Conservation (phyloP, 2,329 filamentous ascomycete species). For the Diaporthe capsici region DNA sequence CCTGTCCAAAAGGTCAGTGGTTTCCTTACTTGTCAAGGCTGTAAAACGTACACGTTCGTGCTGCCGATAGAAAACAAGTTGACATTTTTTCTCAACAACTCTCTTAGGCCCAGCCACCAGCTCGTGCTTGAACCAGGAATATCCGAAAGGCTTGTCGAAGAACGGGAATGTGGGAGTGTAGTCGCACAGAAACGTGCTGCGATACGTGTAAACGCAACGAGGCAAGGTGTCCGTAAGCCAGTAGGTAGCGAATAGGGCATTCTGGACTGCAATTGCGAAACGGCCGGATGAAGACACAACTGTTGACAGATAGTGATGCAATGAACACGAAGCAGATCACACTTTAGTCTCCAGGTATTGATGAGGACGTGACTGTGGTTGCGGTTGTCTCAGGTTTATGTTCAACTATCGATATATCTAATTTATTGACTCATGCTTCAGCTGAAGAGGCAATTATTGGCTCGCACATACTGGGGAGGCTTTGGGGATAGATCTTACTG, state of each 20-base stretch:
- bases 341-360: too few species aligned
- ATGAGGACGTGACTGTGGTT: too few species aligned
- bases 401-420: too few species aligned
- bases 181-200: conserved; percentile 44
- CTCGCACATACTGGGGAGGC: too few species aligned
- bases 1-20: conserved; percentile 45
- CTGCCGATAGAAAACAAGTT: conserved; percentile 37
- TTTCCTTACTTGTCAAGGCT: too few species aligned
- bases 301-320: too few species aligned
- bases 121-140: conserved; percentile 59
- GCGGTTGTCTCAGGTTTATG: too few species aligned
- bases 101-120: conserved; percentile 54
- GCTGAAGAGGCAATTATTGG: too few species aligned
- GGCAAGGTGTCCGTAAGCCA: conserved; percentile 67
- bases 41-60: not conserved
- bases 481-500: not conserved
- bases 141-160: conserved; percentile 59
- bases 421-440: too few species aligned
- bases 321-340: too few species aligned
- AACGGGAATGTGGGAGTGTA: not conserved
- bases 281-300: too few species aligned
- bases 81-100: conserved; percentile 47
- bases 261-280: not conserved
- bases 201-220: conserved; percentile 64
- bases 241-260: conserved; percentile 50